Evolutionary conservation across 2,329 filamentous ascomycete genomes (phyloP), one percentile per base, ranked within the genome.

Genomic region (Epichloe hybrida): DNA sequence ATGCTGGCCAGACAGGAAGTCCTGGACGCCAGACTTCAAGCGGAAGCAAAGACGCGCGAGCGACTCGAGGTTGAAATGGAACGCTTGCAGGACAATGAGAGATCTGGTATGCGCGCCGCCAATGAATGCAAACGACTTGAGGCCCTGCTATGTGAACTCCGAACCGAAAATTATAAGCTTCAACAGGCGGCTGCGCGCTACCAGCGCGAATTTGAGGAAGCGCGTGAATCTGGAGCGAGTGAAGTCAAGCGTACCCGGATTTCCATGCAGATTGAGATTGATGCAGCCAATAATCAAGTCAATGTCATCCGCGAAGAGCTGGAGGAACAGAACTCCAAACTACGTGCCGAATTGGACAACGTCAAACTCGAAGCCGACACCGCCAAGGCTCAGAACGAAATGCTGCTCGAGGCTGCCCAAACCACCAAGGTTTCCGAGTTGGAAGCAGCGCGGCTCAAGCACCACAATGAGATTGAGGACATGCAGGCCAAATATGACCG

Each of bases 181-280:
- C 81, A 91, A 59, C 77, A 83, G 59, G 76, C 77, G 53, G 77
- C 80, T 20, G 75, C 81, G 56, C 78, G 81, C 40, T 84, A 83
- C 62, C 82, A 95, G 65, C 81, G 87, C 48, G 89, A 96, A 61
- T 86, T 91, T 59, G 80, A 88, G 53, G 87, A 95, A 60, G 86
- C 88, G 9, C 81, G 85, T 55, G 88, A 95, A 59, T 83, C 81
- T 47, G 88, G 81, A 51, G 81, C 84, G 40, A 77, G 80, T 38
- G 90, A 97, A 63, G 82, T 94, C 43, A 83, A 91, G 64, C 84
- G 88, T 44, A 87, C 84, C 13, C 85, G 86, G 52, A 79, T 84
- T 55, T 76, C 87, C 4, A 75, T 95, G 73, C 85, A 95, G 64
- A 77, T 79, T 12, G 88, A 96, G 61, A 72, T 96, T 36, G 88